These are phyloP conservation scores for Solioccasus polychromus DNA, from an alignment of 768 basidiomycete species.

Conservation along the genomic window DNA sequence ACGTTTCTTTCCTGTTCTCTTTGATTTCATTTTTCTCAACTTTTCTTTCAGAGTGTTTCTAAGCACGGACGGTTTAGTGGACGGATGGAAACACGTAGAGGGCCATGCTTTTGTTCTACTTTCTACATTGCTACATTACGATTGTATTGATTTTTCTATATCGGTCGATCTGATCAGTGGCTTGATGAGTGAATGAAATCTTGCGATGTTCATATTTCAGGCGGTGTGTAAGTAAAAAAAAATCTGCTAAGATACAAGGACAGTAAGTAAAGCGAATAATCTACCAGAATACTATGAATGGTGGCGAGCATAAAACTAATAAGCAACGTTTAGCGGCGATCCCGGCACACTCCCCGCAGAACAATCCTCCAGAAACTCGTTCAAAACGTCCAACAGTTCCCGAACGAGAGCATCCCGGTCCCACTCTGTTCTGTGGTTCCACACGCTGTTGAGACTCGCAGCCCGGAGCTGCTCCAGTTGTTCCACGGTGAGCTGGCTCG, in stretches of 20 bases:
- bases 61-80: conserved; percentile 15
- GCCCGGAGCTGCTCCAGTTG: conserved; percentile 94
- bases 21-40: neutral
- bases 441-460: conserved; percentile 73
- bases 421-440: conserved; percentile 83
- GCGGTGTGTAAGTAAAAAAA: too few species aligned
- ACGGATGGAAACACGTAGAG: too few species aligned
- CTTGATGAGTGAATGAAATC: too few species aligned
- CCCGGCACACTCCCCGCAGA: conserved; percentile 18
- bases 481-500: conserved; percentile 69
- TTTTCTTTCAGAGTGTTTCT: conserved; percentile 24
- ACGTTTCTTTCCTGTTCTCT: conserved; percentile 25
- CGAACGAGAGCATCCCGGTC: conserved; percentile 64
- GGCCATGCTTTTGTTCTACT: too few species aligned
- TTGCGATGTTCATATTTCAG: too few species aligned
- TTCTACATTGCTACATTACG: too few species aligned
- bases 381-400: conserved; percentile 56
- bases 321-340: conserved; percentile 3
- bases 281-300: too few species aligned
- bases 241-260: too few species aligned
- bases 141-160: too few species aligned
- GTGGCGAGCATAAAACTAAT: conserved; percentile 1
- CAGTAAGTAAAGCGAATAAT: too few species aligned
- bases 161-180: too few species aligned
- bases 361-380: conserved; percentile 68